Evolutionary conservation across 2,329 filamentous ascomycete species (phyloP), one percentile per base, ranked within the genome.

Genomic region (Clarireedia sp.): DNA sequence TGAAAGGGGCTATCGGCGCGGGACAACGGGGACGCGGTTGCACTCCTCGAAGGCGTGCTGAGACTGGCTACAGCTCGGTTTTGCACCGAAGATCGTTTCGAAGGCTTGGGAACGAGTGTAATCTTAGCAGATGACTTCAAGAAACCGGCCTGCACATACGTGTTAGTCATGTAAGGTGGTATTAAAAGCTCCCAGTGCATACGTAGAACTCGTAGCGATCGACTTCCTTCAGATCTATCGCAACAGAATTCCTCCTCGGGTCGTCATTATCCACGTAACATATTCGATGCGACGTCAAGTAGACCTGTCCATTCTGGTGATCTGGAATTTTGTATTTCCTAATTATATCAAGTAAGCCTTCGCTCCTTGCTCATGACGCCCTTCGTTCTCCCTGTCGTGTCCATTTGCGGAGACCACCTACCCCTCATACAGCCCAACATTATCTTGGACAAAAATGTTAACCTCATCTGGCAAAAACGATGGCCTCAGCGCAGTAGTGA

Each of bases 401-500:
- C 8, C 3, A 33, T 33, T 10, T 10, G 29, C 29, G 29, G 29
- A 21, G 19, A 48, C 46, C 50, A 75, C 84, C 74, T 79, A 95
- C 90, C 94, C 94, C 79, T 97, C 90, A 75, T 99, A 99, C 59
- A 99, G 78, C 64, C 94, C 94, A 66, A 99, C 91, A 71, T 90
- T 91, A 78, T 97, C 91, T 75, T 97, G 92, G 57, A 99, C 92
- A 74, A 96, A 97, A 58, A 99, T 80, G 54, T 97, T 78, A 64
- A 89, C 87, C 80, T 99, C 94, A 78, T 96, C 94, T 68, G 90
- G 87, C 63, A 95, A 81, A 70, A 96, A 87, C 59, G 86, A 87
- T 66, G 94, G 94, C 78, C 94, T 88, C 69, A 96, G 82, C 69
- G 94, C 94, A 75, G 92, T 96, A 57, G 94, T 99, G 68, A 99